These are phyloP conservation scores for Helicocarpus griseus DNA, from an alignment of 2,329 filamentous ascomycete species.

Conservation along the genomic window DNA sequence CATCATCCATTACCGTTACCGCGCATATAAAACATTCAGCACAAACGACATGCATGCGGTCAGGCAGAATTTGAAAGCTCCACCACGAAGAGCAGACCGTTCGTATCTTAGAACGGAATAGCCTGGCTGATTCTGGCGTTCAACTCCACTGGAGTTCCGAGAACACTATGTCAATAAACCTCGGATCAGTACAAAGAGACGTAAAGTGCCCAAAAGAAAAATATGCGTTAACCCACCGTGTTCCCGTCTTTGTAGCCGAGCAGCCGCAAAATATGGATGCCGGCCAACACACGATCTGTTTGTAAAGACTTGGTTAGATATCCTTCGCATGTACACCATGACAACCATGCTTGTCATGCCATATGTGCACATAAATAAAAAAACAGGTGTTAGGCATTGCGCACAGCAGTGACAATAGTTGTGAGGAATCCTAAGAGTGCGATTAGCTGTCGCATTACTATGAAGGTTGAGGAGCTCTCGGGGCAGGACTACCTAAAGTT, in stretches of 20 bases:
- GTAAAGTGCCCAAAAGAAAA: neutral
- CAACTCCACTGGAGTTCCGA: constrained; percentile 43
- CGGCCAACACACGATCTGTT: constrained; percentile 45
- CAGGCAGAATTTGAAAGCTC: neutral
- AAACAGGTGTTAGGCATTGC: no score
- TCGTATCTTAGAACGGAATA: constrained; percentile 35
- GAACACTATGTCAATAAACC: constrained; percentile 33
- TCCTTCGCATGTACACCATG: neutral
- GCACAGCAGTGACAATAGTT: constrained; percentile 41
- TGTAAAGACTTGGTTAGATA: constrained; percentile 1
- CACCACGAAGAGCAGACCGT: neutral
- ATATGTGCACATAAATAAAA: no score
- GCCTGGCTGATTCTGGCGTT: constrained; percentile 42
- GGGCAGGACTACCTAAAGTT: constrained; percentile 34
- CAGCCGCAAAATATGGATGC: constrained; percentile 48
- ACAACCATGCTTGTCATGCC: no score
- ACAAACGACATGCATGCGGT: neutral
- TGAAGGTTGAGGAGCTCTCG: no score
- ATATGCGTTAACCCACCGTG: constrained; percentile 35
- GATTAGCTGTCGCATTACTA: neutral
- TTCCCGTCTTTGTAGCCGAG: constrained; percentile 44
- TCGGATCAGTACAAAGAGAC: neutral
- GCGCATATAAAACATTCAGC: no score
- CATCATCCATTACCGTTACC: no score
- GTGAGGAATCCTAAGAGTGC: constrained; percentile 30